Conservation (phyloP, 495 filamentous ascomycete genomes). For the Xylaria cubensis region DNA sequence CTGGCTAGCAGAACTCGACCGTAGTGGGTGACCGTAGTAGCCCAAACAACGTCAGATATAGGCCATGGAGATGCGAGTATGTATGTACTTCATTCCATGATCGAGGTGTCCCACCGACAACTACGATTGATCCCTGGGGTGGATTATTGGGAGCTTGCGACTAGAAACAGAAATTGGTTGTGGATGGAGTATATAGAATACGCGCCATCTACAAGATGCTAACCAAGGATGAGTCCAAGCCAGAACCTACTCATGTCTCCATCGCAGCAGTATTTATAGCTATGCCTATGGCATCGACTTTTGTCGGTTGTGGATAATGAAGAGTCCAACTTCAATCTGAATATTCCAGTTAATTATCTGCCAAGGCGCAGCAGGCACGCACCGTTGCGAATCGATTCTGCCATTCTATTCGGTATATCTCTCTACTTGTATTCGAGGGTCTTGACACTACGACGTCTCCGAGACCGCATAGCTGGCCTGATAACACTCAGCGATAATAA, state of each 20-base stretch:
- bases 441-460: conserved; percentile 36
- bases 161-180: background rate
- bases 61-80: background rate
- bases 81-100: background rate
- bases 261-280: background rate
- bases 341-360: conserved; percentile 30
- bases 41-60: background rate
- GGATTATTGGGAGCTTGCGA: background rate
- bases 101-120: too few relatives aligned
- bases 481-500: conserved; percentile 40
- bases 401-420: conserved; percentile 20
- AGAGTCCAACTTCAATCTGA: background rate
- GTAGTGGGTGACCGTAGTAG: too few relatives aligned
- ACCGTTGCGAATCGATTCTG: background rate
- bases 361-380: conserved; percentile 17
- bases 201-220: too few relatives aligned
- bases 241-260: too few relatives aligned
- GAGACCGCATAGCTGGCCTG: conserved; percentile 34
- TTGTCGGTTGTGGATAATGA: background rate
- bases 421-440: conserved; percentile 16
- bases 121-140: background rate
- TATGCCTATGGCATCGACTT: background rate
- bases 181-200: background rate
- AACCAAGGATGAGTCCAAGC: too few relatives aligned
- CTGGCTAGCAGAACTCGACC: background rate